Evolutionary conservation across 2,329 filamentous ascomycete species (phyloP), one percentile per base, ranked within the genome.

Genomic region (Sordariomycetes sp.): DNA sequence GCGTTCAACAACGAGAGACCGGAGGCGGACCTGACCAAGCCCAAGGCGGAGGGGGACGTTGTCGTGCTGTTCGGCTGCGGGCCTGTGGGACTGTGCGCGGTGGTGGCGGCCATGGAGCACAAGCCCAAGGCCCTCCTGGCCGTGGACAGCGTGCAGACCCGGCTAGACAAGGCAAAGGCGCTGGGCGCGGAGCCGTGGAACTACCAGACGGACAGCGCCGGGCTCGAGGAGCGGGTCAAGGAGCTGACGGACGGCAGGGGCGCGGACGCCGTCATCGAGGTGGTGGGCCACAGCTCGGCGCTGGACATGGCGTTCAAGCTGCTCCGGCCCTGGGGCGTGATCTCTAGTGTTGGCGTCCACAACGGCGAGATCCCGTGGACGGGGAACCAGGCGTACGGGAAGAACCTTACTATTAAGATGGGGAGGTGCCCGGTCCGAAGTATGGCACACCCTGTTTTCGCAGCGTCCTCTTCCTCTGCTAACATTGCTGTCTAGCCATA

Each of bases 121-220:
- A 81, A 81, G 64, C 88, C 88, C 1, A 87, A 84, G 70, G 78
- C 87, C 64, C 70, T 92, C 10, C 81, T 92, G 59, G 88, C 87
- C 3, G 80, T 92, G 54, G 89, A 93, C 71, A 83, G 84, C 2
- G 80, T 93, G 12, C 81, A 85, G 4, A 83, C 83, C 59, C 78
- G 90, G 59, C 77, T 94, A 48, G 83, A 86, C 56, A 76, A 88
- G 34, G 90, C 90, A 20, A 80, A 76, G 68, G 77, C 73, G 1
- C 73, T 94, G 0, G 89, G 89, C 5, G 90, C 88, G 3, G 89
- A 89, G 71, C 84, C 88, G 0, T 85, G 89, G 75, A 90, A 94
- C 69, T 91, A 90, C 71, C 72, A 79, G 65, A 83, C 76, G 0
- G 7, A 35, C 7, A 12, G 34, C 12, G 80, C 85, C 48, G 83